A percentile compares a stretch with the other conserved stretches of the same genome.
Conservation (phyloP, 2,329 filamentous ascomycete genomes). For the Colletotrichum tropicicola region DNA sequence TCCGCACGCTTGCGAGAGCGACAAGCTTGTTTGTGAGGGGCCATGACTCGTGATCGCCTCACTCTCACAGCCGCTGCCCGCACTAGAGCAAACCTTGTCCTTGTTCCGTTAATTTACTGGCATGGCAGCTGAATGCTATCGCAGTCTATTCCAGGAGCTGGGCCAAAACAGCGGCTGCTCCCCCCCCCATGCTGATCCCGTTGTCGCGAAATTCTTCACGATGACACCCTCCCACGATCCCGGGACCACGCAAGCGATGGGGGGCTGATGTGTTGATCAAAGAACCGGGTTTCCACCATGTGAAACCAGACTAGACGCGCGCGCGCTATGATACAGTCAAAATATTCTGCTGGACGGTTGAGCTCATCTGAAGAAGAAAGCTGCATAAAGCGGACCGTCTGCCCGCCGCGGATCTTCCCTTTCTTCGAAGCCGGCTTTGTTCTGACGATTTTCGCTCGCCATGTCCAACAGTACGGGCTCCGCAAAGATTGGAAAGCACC, state of each 20-base stretch:
- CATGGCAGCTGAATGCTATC: not conserved
- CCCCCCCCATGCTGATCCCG: not conserved
- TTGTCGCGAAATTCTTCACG: not conserved
- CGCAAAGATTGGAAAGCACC: conserved; percentile 24
- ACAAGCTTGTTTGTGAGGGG: not conserved
- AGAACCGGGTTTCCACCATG: not conserved
- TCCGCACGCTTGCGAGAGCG: not conserved
- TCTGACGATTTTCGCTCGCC: conserved; percentile 5
- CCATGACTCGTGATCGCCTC: conserved; percentile 20
- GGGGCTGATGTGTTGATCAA: not conserved
- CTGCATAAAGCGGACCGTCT: conserved; percentile 13
- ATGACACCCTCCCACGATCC: conserved; percentile 11
- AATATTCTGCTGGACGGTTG: not conserved
- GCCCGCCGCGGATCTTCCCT: not conserved
- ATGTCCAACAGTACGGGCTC: conserved; percentile 20
- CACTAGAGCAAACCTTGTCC: conserved; percentile 14
- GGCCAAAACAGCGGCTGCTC: conserved; percentile 1
- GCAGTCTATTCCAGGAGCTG: not conserved
- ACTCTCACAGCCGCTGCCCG: not conserved
- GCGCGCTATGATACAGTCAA: not conserved
- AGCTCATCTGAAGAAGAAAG: not conserved
- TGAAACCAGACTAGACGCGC: conserved; percentile 4
- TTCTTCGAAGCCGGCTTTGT: not conserved
- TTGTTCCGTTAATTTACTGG: conserved; percentile 3
- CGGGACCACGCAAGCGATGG: not conserved